Conservation (phyloP, 2,329 filamentous ascomycete genomes). For the Biscogniauxia sp. region DNA sequence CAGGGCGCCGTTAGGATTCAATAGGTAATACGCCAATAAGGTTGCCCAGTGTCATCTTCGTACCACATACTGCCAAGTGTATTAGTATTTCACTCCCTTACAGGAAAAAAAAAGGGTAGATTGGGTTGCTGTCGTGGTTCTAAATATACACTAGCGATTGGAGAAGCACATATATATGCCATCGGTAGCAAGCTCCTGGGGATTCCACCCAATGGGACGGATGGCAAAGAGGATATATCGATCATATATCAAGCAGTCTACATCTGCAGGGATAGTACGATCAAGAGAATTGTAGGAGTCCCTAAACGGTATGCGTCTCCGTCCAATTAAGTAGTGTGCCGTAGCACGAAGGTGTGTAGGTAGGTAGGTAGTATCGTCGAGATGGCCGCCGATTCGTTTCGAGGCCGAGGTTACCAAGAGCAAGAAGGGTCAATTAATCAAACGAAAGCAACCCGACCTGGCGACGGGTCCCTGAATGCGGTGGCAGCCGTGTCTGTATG, state of each 20-base stretch:
- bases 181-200: not conserved
- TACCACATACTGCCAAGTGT: not conserved
- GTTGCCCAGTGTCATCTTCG: not conserved
- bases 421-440: constrained; percentile 1
- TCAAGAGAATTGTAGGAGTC: not conserved
- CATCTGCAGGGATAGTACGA: not conserved
- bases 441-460: constrained; percentile 1
- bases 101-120: not conserved
- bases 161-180: not conserved
- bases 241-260: not conserved
- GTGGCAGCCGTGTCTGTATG: not conserved
- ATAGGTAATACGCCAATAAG: not conserved
- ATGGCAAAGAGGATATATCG: not conserved
- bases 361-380: not conserved
- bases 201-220: not conserved
- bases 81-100: not conserved
- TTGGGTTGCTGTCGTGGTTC: not conserved
- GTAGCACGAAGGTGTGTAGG: not conserved
- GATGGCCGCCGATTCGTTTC: not conserved
- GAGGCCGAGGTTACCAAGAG: not conserved
- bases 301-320: not conserved
- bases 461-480: not conserved
- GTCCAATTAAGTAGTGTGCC: not conserved
- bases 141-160: not conserved
- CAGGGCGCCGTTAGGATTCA: not conserved